phyloP scores from a whole-genome alignment of 768 basidiomycete genomes.

The Xerocomellus intermedius region DNA sequence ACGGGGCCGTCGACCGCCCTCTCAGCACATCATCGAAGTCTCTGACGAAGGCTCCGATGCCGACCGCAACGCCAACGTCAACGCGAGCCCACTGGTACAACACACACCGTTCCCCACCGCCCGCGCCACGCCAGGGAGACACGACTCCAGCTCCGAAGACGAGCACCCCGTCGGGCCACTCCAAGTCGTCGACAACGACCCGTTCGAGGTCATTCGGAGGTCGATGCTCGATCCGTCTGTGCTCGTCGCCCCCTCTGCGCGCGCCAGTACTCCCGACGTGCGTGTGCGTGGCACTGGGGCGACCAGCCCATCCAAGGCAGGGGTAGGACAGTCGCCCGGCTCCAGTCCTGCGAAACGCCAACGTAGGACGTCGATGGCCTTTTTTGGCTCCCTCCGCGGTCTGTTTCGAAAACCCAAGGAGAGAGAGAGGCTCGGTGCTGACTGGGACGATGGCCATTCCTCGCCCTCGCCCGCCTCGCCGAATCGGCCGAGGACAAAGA shows the following conservation, averaged over 20 bases:
- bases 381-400: slow-evolving; percentile 28
- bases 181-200: slow-evolving; percentile 26
- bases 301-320: background rate
- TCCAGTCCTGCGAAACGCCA: slow-evolving; percentile 11
- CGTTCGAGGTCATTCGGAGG: slow-evolving; percentile 19
- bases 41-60: slow-evolving; percentile 20
- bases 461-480: background rate
- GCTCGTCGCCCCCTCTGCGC: background rate
- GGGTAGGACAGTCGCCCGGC: background rate
- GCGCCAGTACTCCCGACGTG: background rate
- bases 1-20: slow-evolving; percentile 19
- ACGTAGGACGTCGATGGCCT: slow-evolving; percentile 19
- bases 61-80: background rate
- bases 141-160: slow-evolving; percentile 22
- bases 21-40: slow-evolving; percentile 26
- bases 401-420: slow-evolving; percentile 26
- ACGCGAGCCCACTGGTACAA: background rate
- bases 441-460: slow-evolving; percentile 11
- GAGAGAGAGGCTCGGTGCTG: background rate
- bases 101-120: background rate
- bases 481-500: background rate
- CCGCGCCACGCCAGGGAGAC: background rate
- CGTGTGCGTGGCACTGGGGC: background rate
- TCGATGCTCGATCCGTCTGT: slow-evolving; percentile 3
- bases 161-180: slow-evolving; percentile 13